Conservation (phyloP, 1,284 basidiomycete genomes). For the Ustilago trichophora region DNA sequence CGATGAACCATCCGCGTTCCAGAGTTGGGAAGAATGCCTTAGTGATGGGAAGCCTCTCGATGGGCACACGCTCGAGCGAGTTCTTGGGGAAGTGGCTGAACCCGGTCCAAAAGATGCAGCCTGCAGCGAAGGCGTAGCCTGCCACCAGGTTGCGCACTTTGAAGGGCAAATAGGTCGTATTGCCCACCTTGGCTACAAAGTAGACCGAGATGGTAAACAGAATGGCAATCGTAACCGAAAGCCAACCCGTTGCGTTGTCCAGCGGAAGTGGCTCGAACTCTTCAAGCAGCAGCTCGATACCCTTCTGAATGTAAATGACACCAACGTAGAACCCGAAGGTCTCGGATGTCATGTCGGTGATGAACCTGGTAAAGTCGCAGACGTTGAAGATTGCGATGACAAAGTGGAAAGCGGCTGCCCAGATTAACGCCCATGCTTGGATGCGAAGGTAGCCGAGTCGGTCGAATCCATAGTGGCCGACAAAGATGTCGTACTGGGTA, state of each 20-base stretch:
- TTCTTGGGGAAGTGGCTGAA: constrained; percentile 67
- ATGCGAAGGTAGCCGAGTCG: constrained; percentile 55
- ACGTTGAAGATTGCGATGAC: constrained; percentile 81
- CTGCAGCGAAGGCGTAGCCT: constrained; percentile 67
- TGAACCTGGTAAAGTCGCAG: constrained; percentile 67
- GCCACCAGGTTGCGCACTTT: constrained; percentile 65
- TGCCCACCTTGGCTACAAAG: constrained; percentile 54
- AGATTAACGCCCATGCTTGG: constrained; percentile 82
- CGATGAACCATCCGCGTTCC: constrained; percentile 83
- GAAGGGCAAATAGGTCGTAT: constrained; percentile 65
- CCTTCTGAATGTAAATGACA: constrained; percentile 67
- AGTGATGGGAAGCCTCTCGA: constrained; percentile 65
- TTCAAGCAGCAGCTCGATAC: constrained; percentile 68
- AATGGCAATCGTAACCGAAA: constrained; percentile 68
- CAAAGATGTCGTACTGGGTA: constrained; percentile 64
- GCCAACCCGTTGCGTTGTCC: constrained; percentile 67
- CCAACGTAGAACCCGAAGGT: constrained; percentile 81
- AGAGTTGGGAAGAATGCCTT: constrained; percentile 72
- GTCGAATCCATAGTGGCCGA: constrained; percentile 58
- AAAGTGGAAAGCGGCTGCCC: constrained; percentile 93
- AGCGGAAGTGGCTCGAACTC: constrained; percentile 63
- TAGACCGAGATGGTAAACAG: constrained; percentile 68
- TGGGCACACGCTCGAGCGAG: constrained; percentile 52
- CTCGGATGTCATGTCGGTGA: constrained; percentile 83
- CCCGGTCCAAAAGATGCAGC: constrained; percentile 68